phyloP scores from a whole-genome alignment of 1,284 basidiomycete genomes.

The Tetrapyrgos nigripes region DNA sequence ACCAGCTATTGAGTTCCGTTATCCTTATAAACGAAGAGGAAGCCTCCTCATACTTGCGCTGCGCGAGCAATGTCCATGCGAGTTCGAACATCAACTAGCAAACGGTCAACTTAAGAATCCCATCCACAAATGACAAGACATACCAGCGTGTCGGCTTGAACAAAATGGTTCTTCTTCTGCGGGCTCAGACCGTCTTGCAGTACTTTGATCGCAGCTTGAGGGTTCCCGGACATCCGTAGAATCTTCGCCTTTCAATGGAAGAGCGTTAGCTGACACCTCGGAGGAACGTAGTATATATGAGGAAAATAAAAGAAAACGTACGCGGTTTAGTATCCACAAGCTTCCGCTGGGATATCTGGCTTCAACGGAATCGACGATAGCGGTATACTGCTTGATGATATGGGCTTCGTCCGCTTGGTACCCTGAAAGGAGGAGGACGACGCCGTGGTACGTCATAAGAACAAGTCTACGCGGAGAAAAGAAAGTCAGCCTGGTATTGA shows the following conservation, averaged over 20 bases:
- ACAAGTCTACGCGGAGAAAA: conserved; percentile 55
- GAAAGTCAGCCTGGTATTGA: conserved; percentile 5
- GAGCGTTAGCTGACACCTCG: not conserved
- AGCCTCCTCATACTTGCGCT: conserved; percentile 69
- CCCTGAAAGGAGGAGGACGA: conserved; percentile 71
- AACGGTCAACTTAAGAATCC: not conserved
- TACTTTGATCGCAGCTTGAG: conserved; percentile 66
- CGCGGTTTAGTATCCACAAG: conserved; percentile 75
- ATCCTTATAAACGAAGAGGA: conserved; percentile 70
- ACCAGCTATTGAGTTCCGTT: conserved; percentile 75
- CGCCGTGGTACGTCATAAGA: conserved; percentile 79
- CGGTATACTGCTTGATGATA: conserved; percentile 66
- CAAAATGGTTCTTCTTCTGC: conserved; percentile 53
- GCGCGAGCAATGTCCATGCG: conserved; percentile 74
- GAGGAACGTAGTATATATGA: no score
- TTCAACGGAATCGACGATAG: conserved; percentile 64
- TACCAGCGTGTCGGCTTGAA: conserved; percentile 75
- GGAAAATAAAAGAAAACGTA: conserved; percentile 32
- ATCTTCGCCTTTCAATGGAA: conserved; percentile 67
- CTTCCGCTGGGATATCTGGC: conserved; percentile 70
- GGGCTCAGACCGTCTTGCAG: conserved; percentile 64
- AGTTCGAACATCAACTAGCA: conserved; percentile 75
- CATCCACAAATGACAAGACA: not conserved
- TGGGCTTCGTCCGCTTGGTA: conserved; percentile 76
- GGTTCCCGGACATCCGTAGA: conserved; percentile 69